Evolutionary conservation across 768 basidiomycete species (phyloP).

Genomic region (Auriculariales sp.): DNA sequence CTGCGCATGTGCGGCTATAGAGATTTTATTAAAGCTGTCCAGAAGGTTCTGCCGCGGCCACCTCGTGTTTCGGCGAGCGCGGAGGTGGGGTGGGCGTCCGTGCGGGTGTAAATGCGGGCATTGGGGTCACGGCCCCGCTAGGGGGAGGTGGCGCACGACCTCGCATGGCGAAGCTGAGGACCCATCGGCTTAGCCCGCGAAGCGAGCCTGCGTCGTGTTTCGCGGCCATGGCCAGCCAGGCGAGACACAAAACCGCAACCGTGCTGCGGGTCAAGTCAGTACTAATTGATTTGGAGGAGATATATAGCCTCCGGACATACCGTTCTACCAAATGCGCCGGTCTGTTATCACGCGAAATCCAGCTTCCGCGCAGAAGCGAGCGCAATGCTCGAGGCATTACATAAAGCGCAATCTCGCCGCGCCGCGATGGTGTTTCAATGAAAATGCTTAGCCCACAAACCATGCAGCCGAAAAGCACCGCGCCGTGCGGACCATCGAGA

Average conservation of each 20-base stretch:
- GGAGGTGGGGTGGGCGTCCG: too few species aligned
- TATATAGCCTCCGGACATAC: slow-evolving; percentile 31
- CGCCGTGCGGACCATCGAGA: slow-evolving; percentile 66
- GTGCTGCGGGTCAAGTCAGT: not conserved
- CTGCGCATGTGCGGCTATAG: too few species aligned
- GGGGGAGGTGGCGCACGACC: not conserved
- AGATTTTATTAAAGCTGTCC: too few species aligned
- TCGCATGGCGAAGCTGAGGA: slow-evolving; percentile 41
- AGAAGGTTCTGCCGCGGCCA: too few species aligned
- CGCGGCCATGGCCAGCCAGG: slow-evolving; percentile 49
- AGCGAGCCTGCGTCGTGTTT: slow-evolving; percentile 47
- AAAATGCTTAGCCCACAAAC: slow-evolving; percentile 64
- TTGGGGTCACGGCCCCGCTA: too few species aligned
- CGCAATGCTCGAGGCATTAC: slow-evolving; percentile 59
- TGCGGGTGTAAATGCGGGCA: too few species aligned
- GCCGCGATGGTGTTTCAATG: slow-evolving; percentile 54
- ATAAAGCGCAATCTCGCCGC: slow-evolving; percentile 71
- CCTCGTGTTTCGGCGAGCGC: too few species aligned
- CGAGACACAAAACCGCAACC: slow-evolving; percentile 35
- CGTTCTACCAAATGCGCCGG: slow-evolving; percentile 35
- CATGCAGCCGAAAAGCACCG: slow-evolving; percentile 50
- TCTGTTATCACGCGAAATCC: slow-evolving; percentile 29
- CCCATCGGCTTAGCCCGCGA: slow-evolving; percentile 64
- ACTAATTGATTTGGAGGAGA: not conserved
- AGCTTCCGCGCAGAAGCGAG: slow-evolving; percentile 41